A percentile compares a stretch with the other conserved stretches of the same genome.
phyloP scores from a whole-genome alignment of 768 basidiomycete genomes.

The Terana coerulea region DNA sequence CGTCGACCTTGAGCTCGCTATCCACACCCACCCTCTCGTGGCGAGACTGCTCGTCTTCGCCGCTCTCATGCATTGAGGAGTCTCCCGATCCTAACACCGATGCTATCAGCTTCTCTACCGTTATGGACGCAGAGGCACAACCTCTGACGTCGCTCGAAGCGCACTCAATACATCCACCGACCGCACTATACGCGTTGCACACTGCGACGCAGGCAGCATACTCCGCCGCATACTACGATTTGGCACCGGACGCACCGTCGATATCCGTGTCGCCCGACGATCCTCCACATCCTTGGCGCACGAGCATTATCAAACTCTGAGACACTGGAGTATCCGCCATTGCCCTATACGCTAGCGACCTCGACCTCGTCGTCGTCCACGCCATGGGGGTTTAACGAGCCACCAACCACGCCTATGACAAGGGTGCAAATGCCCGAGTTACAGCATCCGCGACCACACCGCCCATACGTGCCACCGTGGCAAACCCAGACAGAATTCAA shows the following conservation, averaged over 20 bases:
- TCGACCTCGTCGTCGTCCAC: background rate
- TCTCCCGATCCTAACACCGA: background rate
- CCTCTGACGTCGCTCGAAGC: background rate
- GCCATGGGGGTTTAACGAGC: background rate
- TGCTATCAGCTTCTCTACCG: background rate
- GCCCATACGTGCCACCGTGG: constrained; percentile 10
- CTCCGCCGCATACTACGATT: background rate
- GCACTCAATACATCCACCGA: background rate
- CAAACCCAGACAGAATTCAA: constrained; percentile 14
- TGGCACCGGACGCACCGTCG: background rate
- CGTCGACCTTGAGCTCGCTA: constrained; percentile 3
- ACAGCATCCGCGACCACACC: constrained; percentile 12
- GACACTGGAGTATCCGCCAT: no score
- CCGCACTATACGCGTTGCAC: background rate
- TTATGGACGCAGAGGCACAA: background rate
- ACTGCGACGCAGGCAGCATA: background rate
- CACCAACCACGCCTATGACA: background rate
- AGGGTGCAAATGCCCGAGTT: constrained; percentile 1
- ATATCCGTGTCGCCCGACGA: background rate
- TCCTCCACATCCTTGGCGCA: no score
- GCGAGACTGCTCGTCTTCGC: constrained; percentile 11
- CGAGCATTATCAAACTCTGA: background rate
- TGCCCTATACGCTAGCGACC: no score
- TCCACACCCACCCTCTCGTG: constrained; percentile 9
- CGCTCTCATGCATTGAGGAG: constrained; percentile 9